Conservation (phyloP, 2,329 filamentous ascomycete genomes). For the Diaporthe ilicicola region DNA sequence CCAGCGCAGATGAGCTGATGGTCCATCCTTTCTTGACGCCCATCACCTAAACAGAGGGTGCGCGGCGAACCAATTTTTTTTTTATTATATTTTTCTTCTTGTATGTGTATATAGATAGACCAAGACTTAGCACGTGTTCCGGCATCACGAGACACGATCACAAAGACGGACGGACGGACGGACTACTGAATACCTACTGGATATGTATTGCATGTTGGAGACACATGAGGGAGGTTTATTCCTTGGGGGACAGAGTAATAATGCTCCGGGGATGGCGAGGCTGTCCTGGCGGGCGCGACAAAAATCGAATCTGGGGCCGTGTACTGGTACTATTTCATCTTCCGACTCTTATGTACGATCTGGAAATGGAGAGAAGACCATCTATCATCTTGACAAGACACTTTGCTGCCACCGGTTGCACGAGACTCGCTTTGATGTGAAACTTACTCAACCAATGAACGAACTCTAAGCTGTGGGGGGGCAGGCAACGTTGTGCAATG, state of each 20-base stretch:
- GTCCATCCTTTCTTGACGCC: conserved; percentile 82
- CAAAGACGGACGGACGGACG: conserved; percentile 6
- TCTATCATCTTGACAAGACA: neutral
- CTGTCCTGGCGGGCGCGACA: conserved; percentile 8
- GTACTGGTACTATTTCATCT: conserved; percentile 21
- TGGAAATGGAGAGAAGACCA: conserved; percentile 16
- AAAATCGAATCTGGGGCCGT: conserved; percentile 15
- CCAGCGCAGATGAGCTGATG: conserved; percentile 90
- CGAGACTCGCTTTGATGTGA: neutral
- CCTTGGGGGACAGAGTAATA: conserved; percentile 9
- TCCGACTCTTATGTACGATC: conserved; percentile 1
- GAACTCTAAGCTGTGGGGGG: neutral
- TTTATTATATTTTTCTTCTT: neutral
- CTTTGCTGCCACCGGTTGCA: neutral
- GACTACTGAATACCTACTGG: conserved; percentile 26
- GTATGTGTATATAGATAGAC: conserved; percentile 30
- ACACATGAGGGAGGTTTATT: neutral
- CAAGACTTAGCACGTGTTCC: conserved; percentile 27
- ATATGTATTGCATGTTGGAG: conserved; percentile 22
- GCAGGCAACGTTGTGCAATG: no score
- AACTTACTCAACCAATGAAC: neutral
- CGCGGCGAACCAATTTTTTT: neutral
- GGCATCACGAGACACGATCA: conserved; percentile 27
- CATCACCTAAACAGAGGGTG: conserved; percentile 58
- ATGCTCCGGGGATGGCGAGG: neutral